These are phyloP conservation scores for Plectosphaerella sp. DNA, from an alignment of 2,329 filamentous ascomycete species.

Conservation along the genomic window DNA sequence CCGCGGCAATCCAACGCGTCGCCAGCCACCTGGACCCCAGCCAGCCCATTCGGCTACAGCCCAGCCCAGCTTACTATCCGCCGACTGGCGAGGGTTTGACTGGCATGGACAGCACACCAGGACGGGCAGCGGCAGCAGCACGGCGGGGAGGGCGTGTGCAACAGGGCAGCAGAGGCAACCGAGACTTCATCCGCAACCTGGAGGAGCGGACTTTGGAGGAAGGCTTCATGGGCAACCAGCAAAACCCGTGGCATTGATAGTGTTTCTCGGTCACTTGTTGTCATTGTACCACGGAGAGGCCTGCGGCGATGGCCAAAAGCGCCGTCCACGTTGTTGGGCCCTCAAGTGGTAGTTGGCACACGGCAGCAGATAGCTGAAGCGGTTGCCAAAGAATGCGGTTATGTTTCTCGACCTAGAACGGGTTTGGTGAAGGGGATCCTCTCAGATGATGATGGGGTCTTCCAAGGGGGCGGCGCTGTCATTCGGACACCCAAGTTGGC, in stretches of 20 bases:
- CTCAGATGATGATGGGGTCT: no score
- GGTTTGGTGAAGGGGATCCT: no score
- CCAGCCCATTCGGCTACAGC: conserved; percentile 88
- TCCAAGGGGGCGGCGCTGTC: no score
- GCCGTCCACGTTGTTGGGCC: no score
- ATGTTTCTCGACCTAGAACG: no score
- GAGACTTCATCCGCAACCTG: conserved; percentile 90
- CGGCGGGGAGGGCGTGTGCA: background rate
- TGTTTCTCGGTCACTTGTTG: background rate
- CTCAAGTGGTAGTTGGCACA: no score
- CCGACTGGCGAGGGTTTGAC: conserved; percentile 81
- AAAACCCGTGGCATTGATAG: conserved; percentile 64
- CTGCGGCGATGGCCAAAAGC: no score
- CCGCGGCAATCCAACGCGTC: conserved; percentile 86
- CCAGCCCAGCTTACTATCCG: conserved; percentile 95
- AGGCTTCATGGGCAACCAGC: conserved; percentile 70
- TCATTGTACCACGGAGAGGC: no score
- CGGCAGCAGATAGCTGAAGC: no score
- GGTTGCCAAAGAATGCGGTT: no score
- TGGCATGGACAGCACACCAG: conserved; percentile 53
- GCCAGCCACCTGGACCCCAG: conserved; percentile 94
- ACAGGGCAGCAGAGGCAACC: conserved; percentile 55
- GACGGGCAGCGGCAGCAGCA: conserved; percentile 54
- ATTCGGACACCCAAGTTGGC: no score
- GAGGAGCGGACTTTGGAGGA: conserved; percentile 94